Base-by-base conservation (phyloP, 1,284 basidiomycete species). In the Schizophyllum amplum region DNA sequence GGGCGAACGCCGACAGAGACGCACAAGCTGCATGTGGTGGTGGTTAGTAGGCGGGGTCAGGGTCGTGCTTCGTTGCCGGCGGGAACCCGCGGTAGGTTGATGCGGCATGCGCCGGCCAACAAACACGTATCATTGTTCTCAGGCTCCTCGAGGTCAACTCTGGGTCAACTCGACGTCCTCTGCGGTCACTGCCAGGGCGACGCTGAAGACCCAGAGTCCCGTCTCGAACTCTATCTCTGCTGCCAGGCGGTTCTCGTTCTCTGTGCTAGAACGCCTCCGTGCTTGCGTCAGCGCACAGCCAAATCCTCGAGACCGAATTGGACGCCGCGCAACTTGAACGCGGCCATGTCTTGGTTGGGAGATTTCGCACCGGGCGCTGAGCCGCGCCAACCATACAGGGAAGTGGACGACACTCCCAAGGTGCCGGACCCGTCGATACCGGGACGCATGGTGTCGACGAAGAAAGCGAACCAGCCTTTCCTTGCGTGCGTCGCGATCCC, bases 401-500 rank as follows among this genome's bases (percentile, higher is more conserved):
- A 67, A 21, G 54, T 62, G 2, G 55, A 61, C 47, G 60, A 61
- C 33, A 69, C 77, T 51, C 73, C 73, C 33, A 79, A 76, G 65
- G 79, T 79, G 15, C 63, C 68, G 59, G 84, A 87, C 66, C 84
- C 85, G 52, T 61, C 67, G 52, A 77, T 81, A 60, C 80, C 81
- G 1, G 75, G 76, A 59, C 77, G 85, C 63, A 79, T 82, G 79
- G 88, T 92, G 48, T 80, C 84, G 42, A 82, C 81, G 60, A 93
- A 92, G 72, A 69, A 80, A 56, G 87, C 90, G 33, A 93, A 93
- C 71, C 76, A 79, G 61, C 91, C 90, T 21, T 93, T 90, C 70
- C 78, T 92, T 53, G 82, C 82, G 85, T 92, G 73, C 63, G 87
- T 81, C 25, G 33, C 25, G 52, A 33, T n/a, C 21, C 47, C 52